A percentile compares a stretch with the other conserved stretches of the same genome.
Conservation (phyloP, 257 asterid genomes). For the Galeopsis tetrahit region DNA sequence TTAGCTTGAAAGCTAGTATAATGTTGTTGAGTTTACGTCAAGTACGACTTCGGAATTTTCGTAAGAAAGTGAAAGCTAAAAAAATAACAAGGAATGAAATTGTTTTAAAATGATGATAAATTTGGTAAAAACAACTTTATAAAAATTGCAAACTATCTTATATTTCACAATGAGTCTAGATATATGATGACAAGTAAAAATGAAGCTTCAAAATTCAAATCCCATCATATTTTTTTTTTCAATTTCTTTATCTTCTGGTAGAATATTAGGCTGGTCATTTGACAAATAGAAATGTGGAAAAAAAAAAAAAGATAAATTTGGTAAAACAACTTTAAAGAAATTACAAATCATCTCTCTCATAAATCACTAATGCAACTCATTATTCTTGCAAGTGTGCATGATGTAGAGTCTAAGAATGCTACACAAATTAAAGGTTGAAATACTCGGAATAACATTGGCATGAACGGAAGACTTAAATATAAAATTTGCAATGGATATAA, state of each 20-base stretch:
- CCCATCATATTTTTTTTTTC: neutral
- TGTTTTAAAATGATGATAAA: constrained; percentile 5
- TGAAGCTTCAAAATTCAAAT: neutral
- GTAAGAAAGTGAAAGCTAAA: constrained; percentile 4
- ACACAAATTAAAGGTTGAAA: too few species aligned
- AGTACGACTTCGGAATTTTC: neutral
- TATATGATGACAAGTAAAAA: neutral
- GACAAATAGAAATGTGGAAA: neutral
- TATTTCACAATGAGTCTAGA: neutral
- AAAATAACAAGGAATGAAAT: neutral
- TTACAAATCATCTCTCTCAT: neutral
- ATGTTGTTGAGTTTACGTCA: constrained; percentile 21
- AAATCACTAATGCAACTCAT: too few species aligned
- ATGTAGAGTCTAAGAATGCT: too few species aligned
- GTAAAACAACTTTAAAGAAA: neutral
- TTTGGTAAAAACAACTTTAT: neutral
- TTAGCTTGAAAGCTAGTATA: constrained; percentile 19
- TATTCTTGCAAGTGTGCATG: too few species aligned
- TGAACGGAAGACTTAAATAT: too few species aligned
- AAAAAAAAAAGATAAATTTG: neutral
- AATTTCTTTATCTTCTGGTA: neutral
- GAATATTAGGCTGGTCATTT: neutral
- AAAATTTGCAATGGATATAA: too few species aligned
- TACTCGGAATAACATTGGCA: too few species aligned
- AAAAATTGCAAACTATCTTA: neutral